Evolutionary conservation across 1,284 basidiomycete species (phyloP), one percentile per base, ranked within the genome.

Genomic region (Fomitopsis palustris): DNA sequence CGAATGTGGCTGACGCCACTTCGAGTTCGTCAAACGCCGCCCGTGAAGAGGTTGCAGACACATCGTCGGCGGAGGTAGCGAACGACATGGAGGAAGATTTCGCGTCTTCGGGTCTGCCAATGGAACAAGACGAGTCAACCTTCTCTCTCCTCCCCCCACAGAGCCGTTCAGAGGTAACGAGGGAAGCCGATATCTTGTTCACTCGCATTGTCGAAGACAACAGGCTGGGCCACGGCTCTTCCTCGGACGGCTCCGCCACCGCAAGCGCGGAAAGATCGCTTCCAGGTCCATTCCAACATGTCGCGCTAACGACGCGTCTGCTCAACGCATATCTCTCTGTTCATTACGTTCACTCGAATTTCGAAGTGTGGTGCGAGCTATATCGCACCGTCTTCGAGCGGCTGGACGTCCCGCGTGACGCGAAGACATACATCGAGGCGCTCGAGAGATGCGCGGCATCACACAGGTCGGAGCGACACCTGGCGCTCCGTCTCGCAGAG

Each of bases 271-370:
- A 69, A 16, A 58, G 61, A 14, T 53, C 62, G 12, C 57, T 73
- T 60, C 65, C 70, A 1, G 29, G 41, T 56, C 65, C 60, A 60
- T 92, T 98, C 71, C 71, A 73, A 2, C 69, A 78, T 47, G 92
- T 96, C 31, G 59, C 71, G 2, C 68, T 90, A 31, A 84, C 86
- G 0, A 66, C 90, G 0, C 78, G 82, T 1, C 79, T 98, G 8
- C 69, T 96, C 63, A 93, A 93, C 68, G 85, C 94, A 1, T 98
- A 93, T 70, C 75, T 98, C 39, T 84, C 90, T 2, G 88, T 95
- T 0, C 83, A 90, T 64, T 86, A 91, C 77, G 70, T 79, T 61
- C 88, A 92, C 65, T 70, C 81, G 0, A 75, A 81, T 2, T 70
- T 92, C 41, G 78, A 81, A 27, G 71, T 72, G 0, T 76, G 83